phyloP scores from a whole-genome alignment of 2,329 filamentous ascomycete genomes.

The Tolypocladium pustulatum region DNA sequence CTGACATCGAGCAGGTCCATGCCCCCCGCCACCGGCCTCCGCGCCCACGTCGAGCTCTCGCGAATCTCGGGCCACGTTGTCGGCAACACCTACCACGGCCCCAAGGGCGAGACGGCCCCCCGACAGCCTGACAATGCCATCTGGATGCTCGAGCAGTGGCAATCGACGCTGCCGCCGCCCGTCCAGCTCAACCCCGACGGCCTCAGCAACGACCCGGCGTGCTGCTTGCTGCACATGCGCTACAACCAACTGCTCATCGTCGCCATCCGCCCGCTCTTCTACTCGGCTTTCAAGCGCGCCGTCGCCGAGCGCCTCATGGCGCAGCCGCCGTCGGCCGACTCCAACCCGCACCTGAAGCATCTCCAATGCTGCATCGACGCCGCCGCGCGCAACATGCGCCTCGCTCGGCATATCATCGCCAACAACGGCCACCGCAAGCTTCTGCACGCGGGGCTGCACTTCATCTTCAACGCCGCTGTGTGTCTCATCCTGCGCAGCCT shows the following conservation, averaged over 20 bases:
- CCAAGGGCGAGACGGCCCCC: constrained; percentile 11
- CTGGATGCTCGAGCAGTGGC: constrained; percentile 31
- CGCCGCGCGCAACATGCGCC: constrained; percentile 32
- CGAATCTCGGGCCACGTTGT: constrained; percentile 38
- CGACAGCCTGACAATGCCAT: constrained; percentile 28
- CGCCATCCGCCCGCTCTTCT: constrained; percentile 35
- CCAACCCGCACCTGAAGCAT: constrained; percentile 13
- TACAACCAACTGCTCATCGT: constrained; percentile 41
- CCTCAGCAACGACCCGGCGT: constrained; percentile 28
- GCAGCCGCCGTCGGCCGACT: constrained; percentile 12
- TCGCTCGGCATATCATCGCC: constrained; percentile 29
- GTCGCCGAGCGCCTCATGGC: constrained; percentile 29
- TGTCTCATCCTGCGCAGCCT: constrained; percentile 36
- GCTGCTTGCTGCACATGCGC: constrained; percentile 36
- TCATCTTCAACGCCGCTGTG: constrained; percentile 39
- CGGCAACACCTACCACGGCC: constrained; percentile 32
- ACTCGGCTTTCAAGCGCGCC: constrained; percentile 34
- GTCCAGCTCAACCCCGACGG: constrained; percentile 25
- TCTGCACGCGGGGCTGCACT: constrained; percentile 33
- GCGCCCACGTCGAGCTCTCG: constrained; percentile 34
- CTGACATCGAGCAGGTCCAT: constrained; percentile 21
- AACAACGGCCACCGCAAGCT: constrained; percentile 27
- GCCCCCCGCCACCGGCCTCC: constrained; percentile 31
- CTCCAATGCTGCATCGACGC: constrained; percentile 30
- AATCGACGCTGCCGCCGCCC: constrained; percentile 21